Conservation (phyloP, 805 yeast genomes). For the Zygotorulaspora danielsina region DNA sequence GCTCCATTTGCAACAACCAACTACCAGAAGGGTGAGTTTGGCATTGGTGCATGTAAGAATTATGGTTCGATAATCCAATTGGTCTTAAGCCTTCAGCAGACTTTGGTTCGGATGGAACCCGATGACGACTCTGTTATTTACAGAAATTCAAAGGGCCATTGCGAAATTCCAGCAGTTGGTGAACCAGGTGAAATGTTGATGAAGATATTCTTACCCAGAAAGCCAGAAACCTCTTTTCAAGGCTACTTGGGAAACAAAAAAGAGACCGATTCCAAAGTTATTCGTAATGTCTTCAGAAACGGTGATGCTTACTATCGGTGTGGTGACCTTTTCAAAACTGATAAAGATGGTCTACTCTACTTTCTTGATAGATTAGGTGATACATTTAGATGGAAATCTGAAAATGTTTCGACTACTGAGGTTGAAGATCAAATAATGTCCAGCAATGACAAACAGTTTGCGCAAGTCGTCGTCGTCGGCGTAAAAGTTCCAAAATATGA, state of each 20-base stretch:
- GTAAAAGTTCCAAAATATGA: constrained; percentile 80
- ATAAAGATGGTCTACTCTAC: constrained; percentile 63
- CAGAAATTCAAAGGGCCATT: constrained; percentile 65
- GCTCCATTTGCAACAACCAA: constrained; percentile 84
- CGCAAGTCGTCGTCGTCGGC: constrained; percentile 83
- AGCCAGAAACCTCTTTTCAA: constrained; percentile 74
- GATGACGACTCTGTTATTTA: constrained; percentile 69
- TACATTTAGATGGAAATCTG: constrained; percentile 95
- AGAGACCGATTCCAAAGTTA: constrained; percentile 74
- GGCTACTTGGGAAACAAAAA: constrained; percentile 79
- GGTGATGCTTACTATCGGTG: constrained; percentile 92
- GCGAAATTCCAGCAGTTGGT: constrained; percentile 48
- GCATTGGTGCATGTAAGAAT: constrained; percentile 84
- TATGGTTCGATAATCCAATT: constrained; percentile 59
- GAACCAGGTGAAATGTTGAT: constrained; percentile 88
- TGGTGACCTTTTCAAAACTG: constrained; percentile 76
- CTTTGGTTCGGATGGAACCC: constrained; percentile 70
- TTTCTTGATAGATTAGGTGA: constrained; percentile 93
- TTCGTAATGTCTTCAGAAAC: constrained; percentile 65
- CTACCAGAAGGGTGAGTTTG: constrained; percentile 71
- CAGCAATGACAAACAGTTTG: constrained; percentile 37
- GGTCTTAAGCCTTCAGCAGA: constrained; percentile 50
- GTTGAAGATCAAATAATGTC: constrained; percentile 69
- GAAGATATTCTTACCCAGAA: constrained; percentile 59
- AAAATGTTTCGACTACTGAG: constrained; percentile 89